A percentile compares a stretch with the other conserved stretches of the same genome.
phyloP scores from a whole-genome alignment of 208 protist species.

The Herpetomonas samuelpessoai region DNA sequence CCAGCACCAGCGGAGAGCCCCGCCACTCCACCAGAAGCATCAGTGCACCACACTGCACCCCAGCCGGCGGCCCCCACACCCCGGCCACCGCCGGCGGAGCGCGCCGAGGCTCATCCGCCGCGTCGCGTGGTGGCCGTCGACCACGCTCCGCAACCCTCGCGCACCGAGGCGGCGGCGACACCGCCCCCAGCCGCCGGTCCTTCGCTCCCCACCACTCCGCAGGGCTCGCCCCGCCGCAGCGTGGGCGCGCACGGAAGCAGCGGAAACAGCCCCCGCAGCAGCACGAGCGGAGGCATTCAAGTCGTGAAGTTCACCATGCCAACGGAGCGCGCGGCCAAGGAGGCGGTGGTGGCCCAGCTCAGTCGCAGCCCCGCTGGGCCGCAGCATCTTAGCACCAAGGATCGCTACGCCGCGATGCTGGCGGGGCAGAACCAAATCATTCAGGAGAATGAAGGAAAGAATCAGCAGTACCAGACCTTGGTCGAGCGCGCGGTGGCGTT shows the following conservation, averaged over 20 bases:
- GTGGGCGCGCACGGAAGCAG: neutral
- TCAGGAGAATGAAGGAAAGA: conserved; percentile 25
- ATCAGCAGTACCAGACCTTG: conserved; percentile 54
- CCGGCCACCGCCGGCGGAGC: neutral
- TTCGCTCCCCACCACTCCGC: neutral
- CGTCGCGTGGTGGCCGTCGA: neutral
- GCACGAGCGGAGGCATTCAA: conserved; percentile 31
- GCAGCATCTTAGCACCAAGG: conserved; percentile 63
- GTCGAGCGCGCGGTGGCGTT: conserved; percentile 56
- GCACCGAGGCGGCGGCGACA: conserved; percentile 2
- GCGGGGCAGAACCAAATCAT: conserved; percentile 46
- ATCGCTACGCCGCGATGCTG: conserved; percentile 51
- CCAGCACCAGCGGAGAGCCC: too few species aligned
- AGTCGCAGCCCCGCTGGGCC: conserved; percentile 29
- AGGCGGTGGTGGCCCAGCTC: conserved; percentile 67
- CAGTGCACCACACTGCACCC: too few species aligned
- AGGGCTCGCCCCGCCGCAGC: neutral
- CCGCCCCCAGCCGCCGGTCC: neutral
- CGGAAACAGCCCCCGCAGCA: neutral
- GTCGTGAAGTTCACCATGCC: conserved; percentile 72
- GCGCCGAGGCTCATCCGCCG: neutral
- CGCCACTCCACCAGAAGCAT: too few species aligned
- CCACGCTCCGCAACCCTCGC: neutral
- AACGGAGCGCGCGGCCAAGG: conserved; percentile 33
- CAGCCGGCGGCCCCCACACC: neutral